Conservation (phyloP, 306 rosid species). For the Quercus wislizeni region DNA sequence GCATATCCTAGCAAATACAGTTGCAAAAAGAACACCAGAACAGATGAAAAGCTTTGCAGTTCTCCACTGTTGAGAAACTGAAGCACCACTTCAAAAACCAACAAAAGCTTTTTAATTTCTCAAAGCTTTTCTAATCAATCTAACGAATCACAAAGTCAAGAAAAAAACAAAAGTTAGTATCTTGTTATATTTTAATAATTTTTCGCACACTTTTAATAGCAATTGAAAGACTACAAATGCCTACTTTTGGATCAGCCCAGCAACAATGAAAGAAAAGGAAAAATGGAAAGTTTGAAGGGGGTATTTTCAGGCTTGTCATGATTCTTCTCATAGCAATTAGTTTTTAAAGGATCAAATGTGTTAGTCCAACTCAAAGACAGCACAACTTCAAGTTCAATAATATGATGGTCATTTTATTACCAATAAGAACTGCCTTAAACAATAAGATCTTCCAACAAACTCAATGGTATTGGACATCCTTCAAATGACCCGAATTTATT, state of each 20-base stretch:
- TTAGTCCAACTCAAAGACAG: not conserved
- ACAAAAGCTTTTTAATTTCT: not conserved
- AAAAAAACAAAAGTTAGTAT: no score
- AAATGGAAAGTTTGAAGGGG: not conserved
- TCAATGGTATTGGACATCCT: not conserved
- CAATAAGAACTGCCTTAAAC: not conserved
- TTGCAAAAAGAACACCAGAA: constrained; percentile 7
- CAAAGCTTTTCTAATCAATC: not conserved
- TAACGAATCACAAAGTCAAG: not conserved
- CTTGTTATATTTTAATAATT: no score
- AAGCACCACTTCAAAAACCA: constrained; percentile 5
- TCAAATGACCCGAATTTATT: no score
- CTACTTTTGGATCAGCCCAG: not conserved
- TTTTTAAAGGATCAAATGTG: no score
- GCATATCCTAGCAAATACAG: not conserved
- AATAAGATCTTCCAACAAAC: not conserved
- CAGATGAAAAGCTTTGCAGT: not conserved
- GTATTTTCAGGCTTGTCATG: not conserved
- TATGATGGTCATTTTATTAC: not conserved
- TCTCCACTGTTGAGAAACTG: not conserved
- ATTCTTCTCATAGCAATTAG: not conserved
- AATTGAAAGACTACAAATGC: no score
- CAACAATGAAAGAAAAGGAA: not conserved
- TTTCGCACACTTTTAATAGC: not conserved
- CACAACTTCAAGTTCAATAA: not conserved